Conservation (phyloP, 805 yeast genomes). For the Naumovozyma baii region DNA sequence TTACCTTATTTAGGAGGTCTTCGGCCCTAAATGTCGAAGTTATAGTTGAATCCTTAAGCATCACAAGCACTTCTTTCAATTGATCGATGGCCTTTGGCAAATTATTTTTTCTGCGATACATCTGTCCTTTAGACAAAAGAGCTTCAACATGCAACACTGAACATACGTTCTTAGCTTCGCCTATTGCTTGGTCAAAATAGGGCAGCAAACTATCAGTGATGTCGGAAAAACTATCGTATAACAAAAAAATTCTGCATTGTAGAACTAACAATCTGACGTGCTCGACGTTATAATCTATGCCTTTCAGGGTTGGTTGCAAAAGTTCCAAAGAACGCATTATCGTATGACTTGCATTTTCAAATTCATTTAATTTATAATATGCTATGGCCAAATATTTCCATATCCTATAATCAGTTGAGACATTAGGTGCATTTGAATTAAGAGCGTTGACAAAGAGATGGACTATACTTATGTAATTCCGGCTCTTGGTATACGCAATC, state of each 20-base stretch:
- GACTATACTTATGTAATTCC: constrained; percentile 10
- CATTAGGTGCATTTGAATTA: constrained; percentile 7
- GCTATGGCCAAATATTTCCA: constrained; percentile 20
- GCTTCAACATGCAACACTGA: constrained; percentile 7
- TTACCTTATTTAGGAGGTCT: constrained; percentile 10
- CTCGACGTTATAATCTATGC: not conserved
- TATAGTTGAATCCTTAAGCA: not conserved
- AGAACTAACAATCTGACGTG: constrained; percentile 5
- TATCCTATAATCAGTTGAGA: constrained; percentile 9
- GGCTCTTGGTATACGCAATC: constrained; percentile 10
- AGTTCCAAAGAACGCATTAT: constrained; percentile 6
- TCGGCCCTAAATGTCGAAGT: constrained; percentile 2
- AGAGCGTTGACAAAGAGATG: constrained; percentile 11
- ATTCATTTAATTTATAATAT: constrained; percentile 15
- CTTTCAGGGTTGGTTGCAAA: not conserved
- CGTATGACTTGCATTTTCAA: constrained; percentile 19
- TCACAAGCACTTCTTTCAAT: constrained; percentile 1
- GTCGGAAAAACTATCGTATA: not conserved
- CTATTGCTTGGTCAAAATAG: not conserved
- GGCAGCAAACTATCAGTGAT: not conserved
- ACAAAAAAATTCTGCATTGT: constrained; percentile 13
- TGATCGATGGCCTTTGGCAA: constrained; percentile 9
- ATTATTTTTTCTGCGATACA: constrained; percentile 12
- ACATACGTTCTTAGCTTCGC: not conserved
- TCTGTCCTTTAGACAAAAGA: constrained; percentile 17